Base-by-base conservation (phyloP, 2,329 filamentous ascomycete genomes). In the Fusarium caatingaense region DNA sequence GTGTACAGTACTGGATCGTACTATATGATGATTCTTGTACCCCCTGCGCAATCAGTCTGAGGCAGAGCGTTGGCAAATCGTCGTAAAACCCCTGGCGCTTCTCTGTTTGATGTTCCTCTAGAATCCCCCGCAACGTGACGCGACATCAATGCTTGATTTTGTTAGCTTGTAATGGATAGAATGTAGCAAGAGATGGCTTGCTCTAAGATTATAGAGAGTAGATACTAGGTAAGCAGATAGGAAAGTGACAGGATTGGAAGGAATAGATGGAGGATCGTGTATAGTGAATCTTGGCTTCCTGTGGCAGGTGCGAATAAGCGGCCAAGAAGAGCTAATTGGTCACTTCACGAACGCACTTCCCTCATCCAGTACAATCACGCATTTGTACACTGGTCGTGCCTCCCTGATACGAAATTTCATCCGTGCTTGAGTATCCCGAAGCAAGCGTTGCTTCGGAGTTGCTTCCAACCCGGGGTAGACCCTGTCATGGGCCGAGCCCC, bases 401-500 rank as follows among this genome's bases (percentile, higher is more conserved):
- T 69, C 30, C 57, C 63, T 51, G 34, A 56, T 64, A 23, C 51
- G 49, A 70, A 58, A 49, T 59, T 54, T 48, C 42, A 65, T 68
- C 59, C 56, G 58, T 55, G 54, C 64, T 60, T 40, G 42, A 64
- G 63, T 46, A 64, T 71, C 58, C 54, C 59, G 67, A 64, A 47
- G 68, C 68, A 71, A 46, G 55, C 32, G 41, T 28, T 71, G 69
- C 69, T 42, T 67, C 69, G 69, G 69, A 72, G 54, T 65, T 60
- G 56, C 66, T 72, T 68, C 69, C 69, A 41, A 68, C 60, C 69
- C 63, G 46, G 69, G 66, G 53, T 66, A 54, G 37, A 50, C 68
- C 68, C 53, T 71, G 68, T 53, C 64, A 49, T 66, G 51, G 45
- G 40, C 30, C 60, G 44, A 57, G 68, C 60, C 56, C 68, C 68